phyloP scores from a whole-genome alignment of 192 early-diverging fungal genomes.

The Allomyces javanicus region DNA sequence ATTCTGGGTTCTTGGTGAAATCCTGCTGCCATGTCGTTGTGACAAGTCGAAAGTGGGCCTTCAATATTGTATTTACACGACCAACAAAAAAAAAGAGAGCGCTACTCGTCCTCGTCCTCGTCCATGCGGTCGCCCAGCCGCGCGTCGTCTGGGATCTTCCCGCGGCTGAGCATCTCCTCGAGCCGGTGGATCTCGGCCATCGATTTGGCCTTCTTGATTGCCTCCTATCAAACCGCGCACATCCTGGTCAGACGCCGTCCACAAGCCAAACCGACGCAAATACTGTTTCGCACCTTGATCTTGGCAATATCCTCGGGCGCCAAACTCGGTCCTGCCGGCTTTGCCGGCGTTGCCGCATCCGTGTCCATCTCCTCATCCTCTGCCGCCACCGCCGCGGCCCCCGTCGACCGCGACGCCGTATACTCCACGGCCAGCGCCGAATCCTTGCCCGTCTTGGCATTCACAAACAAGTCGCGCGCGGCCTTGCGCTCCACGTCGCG shows the following conservation, averaged over 20 bases:
- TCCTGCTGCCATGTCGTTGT: no score
- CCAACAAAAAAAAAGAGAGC: no score
- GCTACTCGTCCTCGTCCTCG: no score
- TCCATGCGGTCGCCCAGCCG: no score
- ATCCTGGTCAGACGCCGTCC: neutral
- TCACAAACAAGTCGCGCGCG: neutral
- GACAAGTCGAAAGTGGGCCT: no score
- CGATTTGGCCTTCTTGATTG: neutral
- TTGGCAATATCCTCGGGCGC: neutral
- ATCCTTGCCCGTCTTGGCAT: no score
- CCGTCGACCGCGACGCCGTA: neutral
- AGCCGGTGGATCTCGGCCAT: neutral
- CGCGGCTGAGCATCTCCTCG: neutral
- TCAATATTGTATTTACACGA: no score
- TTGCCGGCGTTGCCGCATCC: neutral
- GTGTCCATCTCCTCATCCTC: neutral
- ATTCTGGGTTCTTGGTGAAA: no score
- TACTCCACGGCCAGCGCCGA: no score
- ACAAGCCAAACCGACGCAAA: neutral
- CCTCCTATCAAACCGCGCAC: neutral
- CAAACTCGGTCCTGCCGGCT: neutral
- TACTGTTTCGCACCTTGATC: neutral
- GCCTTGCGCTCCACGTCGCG: conserved; percentile 15
- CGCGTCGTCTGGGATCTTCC: no score
- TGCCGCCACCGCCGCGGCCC: neutral